Conservation (phyloP, 2,329 filamentous ascomycete genomes). For the Penicillium sp. region DNA sequence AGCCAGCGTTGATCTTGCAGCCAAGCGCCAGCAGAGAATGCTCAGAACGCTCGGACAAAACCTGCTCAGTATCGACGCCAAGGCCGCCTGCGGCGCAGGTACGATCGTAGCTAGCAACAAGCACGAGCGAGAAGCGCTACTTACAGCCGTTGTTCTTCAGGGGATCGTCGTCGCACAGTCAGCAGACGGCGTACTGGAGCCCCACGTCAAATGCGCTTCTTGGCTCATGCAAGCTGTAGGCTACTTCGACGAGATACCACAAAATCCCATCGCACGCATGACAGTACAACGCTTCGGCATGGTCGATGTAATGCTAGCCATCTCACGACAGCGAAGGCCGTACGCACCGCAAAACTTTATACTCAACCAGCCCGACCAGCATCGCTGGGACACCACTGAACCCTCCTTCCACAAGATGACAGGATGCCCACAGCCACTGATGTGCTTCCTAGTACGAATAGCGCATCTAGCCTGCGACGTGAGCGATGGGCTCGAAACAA, state of each 20-base stretch:
- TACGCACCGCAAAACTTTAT: constrained; percentile 21
- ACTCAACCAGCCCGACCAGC: constrained; percentile 18
- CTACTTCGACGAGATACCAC: constrained; percentile 18
- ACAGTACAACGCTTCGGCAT: constrained; percentile 25
- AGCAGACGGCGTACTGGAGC: constrained; percentile 24
- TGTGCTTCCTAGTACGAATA: constrained; percentile 24
- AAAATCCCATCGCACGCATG: constrained; percentile 17
- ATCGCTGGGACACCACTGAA: constrained; percentile 22
- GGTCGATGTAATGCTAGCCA: constrained; percentile 28
- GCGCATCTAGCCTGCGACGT: constrained; percentile 25
- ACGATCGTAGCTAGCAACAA: constrained; percentile 2
- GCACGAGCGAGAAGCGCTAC: constrained; percentile 19
- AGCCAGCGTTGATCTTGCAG: constrained; percentile 20
- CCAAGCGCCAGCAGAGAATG: constrained; percentile 24
- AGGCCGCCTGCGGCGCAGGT: background rate
- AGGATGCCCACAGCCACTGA: constrained; percentile 25
- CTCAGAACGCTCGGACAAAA: constrained; percentile 22
- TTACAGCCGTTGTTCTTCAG: constrained; percentile 24
- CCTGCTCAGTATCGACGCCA: constrained; percentile 11
- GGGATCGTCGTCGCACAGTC: constrained; percentile 25
- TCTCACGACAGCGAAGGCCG: constrained; percentile 24
- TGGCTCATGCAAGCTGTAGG: constrained; percentile 24
- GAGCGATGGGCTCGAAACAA: constrained; percentile 9
- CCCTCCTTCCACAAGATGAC: constrained; percentile 29
- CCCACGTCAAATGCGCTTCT: constrained; percentile 23